phyloP scores from a whole-genome alignment of 108 stramenopile genomes.

The Pseudonitzschia delicatissima region DNA sequence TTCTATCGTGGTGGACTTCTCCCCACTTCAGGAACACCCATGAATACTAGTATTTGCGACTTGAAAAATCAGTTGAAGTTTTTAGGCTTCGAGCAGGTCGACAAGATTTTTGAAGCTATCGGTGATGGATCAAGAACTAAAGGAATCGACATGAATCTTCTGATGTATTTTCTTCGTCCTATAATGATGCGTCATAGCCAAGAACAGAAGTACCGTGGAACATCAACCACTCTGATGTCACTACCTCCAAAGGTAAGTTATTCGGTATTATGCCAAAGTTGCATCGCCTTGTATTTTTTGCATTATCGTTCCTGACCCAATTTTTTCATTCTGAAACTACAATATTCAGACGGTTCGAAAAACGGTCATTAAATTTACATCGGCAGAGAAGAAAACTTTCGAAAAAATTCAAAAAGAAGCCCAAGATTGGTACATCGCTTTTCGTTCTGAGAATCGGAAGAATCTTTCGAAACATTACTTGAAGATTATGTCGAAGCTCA shows the following conservation, averaged over 20 bases:
- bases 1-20: neutral
- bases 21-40: conserved; percentile 39
- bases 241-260: conserved; percentile 36
- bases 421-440: conserved; percentile 15
- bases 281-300: too few relatives aligned
- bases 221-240: conserved; percentile 30
- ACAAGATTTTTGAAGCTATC: conserved; percentile 6
- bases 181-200: conserved; percentile 45
- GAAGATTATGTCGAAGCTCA: conserved; percentile 14
- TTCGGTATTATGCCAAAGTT: too few relatives aligned
- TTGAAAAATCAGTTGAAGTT: conserved; percentile 42
- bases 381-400: conserved; percentile 32
- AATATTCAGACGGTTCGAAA: conserved; percentile 25
- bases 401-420: conserved; percentile 26
- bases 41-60: conserved; percentile 31
- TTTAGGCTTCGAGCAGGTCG: conserved; percentile 33
- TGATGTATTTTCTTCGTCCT: conserved; percentile 31
- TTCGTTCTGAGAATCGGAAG: conserved; percentile 14
- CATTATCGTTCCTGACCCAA: neutral
- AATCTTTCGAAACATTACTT: conserved; percentile 23
- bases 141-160: neutral
- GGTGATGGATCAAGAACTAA: neutral
- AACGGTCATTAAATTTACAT: conserved; percentile 17
- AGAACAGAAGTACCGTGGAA: conserved; percentile 35
- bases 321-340: too few relatives aligned